phyloP scores from a whole-genome alignment of 495 filamentous ascomycete species.

The Aspergillus ellipticus region DNA sequence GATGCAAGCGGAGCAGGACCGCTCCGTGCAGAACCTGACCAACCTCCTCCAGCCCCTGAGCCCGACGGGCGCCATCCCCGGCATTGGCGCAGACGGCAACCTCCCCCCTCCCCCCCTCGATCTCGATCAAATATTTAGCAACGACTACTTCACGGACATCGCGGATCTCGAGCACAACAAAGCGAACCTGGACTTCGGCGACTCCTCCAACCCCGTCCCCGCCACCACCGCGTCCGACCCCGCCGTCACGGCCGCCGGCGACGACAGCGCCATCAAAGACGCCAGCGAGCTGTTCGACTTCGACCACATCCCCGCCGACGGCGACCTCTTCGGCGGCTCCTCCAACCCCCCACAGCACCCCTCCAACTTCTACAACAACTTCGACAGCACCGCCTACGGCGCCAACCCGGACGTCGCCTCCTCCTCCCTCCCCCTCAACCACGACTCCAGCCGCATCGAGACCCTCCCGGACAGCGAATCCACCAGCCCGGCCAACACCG shows the following conservation, averaged over 20 bases:
- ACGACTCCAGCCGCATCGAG: slow-evolving; percentile 35
- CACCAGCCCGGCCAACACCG: slow-evolving; percentile 40
- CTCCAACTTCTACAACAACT: slow-evolving; percentile 28
- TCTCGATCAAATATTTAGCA: slow-evolving; percentile 67
- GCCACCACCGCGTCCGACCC: slow-evolving; percentile 9
- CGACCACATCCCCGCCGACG: slow-evolving; percentile 36
- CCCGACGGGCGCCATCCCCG: slow-evolving; percentile 76
- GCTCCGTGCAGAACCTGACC: slow-evolving; percentile 66
- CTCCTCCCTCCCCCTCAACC: neutral
- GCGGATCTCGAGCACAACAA: slow-evolving; percentile 30
- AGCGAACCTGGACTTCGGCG: slow-evolving; percentile 23
- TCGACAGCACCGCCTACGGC: slow-evolving; percentile 28
- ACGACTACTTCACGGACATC: slow-evolving; percentile 55
- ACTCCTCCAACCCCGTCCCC: slow-evolving; percentile 14
- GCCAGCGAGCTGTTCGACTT: slow-evolving; percentile 42
- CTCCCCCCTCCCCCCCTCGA: slow-evolving; percentile 49
- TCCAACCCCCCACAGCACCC: slow-evolving; percentile 23
- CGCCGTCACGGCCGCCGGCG: slow-evolving; percentile 10
- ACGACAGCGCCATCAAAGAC: slow-evolving; percentile 24
- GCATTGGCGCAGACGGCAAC: slow-evolving; percentile 49
- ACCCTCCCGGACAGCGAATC: slow-evolving; percentile 46
- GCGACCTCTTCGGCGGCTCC: slow-evolving; percentile 36
- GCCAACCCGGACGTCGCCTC: slow-evolving; percentile 11
- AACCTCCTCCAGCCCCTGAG: slow-evolving; percentile 70
- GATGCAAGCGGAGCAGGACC: slow-evolving; percentile 68